phyloP scores from a whole-genome alignment of 208 protist species.

The Phytomonas sp. region DNA sequence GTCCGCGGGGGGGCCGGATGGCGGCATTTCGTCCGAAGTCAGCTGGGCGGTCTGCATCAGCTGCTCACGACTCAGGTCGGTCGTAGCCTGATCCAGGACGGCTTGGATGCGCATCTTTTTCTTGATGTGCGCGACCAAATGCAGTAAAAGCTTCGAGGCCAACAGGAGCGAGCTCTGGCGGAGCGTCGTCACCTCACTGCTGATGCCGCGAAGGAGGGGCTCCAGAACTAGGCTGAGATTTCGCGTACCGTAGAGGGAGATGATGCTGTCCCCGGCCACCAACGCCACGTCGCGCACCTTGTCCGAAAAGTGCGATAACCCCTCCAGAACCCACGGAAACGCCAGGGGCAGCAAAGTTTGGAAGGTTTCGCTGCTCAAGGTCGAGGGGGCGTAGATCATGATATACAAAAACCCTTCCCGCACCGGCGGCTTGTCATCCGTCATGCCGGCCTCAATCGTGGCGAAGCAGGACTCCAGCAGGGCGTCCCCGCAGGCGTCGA shows the following conservation, averaged over 20 bases:
- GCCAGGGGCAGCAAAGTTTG: slow-evolving; percentile 70
- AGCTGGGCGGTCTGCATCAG: slow-evolving; percentile 13
- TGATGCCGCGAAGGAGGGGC: slow-evolving; percentile 69
- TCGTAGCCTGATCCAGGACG: slow-evolving; percentile 29
- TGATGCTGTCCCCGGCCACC: slow-evolving; percentile 82
- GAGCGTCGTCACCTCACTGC: slow-evolving; percentile 75
- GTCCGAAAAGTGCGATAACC: slow-evolving; percentile 87
- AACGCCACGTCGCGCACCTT: slow-evolving; percentile 83
- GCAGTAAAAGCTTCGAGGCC: slow-evolving; percentile 80
- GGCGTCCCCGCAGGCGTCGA: slow-evolving; percentile 54
- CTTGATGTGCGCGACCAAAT: slow-evolving; percentile 77
- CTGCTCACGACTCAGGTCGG: slow-evolving; percentile 20
- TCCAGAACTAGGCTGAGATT: slow-evolving; percentile 77
- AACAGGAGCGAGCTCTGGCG: slow-evolving; percentile 88
- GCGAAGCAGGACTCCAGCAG: slow-evolving; percentile 59
- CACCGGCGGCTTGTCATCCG: slow-evolving; percentile 72
- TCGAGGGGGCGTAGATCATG: slow-evolving; percentile 87
- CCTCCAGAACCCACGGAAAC: slow-evolving; percentile 86
- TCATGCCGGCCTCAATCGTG: slow-evolving; percentile 64
- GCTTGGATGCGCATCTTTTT: slow-evolving; percentile 83
- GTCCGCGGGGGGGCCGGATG: neutral
- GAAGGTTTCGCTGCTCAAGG: slow-evolving; percentile 54
- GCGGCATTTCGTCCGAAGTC: neutral
- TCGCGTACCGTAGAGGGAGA: slow-evolving; percentile 81
- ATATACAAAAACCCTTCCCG: slow-evolving; percentile 90